A percentile compares a stretch with the other conserved stretches of the same genome.
These are phyloP conservation scores for Xylaria longipes DNA, from an alignment of 495 filamentous ascomycete genomes.

Conservation along the genomic window DNA sequence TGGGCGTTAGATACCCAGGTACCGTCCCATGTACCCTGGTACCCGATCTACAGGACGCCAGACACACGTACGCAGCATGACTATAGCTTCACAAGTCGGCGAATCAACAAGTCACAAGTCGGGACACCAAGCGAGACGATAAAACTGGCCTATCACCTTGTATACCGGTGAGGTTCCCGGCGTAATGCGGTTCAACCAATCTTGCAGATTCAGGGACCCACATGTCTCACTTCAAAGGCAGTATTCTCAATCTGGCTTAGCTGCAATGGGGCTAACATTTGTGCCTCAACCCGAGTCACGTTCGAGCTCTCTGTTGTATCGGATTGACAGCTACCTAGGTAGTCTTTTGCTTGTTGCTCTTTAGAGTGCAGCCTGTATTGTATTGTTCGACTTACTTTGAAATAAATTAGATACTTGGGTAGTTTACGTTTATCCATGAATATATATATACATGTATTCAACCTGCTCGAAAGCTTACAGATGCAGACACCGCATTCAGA, in stretches of 20 bases:
- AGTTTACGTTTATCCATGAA: neutral
- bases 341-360: neutral
- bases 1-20: neutral
- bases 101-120: neutral
- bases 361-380: neutral
- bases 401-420: neutral
- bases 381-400: no score
- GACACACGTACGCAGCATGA: neutral
- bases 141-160: constrained; percentile 14
- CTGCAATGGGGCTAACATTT: neutral
- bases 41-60: neutral
- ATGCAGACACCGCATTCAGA: neutral
- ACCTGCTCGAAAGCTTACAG: neutral
- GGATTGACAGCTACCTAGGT: no score
- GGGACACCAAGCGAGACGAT: constrained; percentile 6
- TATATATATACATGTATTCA: neutral
- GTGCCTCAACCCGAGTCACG: neutral
- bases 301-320: neutral
- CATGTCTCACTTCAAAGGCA: constrained; percentile 2
- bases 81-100: neutral
- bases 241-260: constrained; percentile 7
- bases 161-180: constrained; percentile 7
- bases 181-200: constrained; percentile 17
- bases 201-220: constrained; percentile 23
- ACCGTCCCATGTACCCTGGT: neutral